These are phyloP conservation scores for Heteromeles arbutifolia DNA, from an alignment of 306 rosid species.

Conservation along the genomic window DNA sequence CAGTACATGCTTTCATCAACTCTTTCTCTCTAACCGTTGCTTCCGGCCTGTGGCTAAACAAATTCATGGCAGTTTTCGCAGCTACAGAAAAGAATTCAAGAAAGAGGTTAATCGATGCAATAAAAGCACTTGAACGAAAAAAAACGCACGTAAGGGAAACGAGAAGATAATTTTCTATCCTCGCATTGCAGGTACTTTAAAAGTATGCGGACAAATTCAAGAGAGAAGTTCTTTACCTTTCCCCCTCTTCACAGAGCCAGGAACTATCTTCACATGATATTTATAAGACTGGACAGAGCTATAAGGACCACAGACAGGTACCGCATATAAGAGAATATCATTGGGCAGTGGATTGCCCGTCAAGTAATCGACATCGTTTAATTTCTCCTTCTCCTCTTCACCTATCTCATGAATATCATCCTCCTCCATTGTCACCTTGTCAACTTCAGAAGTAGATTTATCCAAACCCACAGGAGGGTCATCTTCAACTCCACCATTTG, in stretches of 20 bases:
- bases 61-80: constrained; percentile 86
- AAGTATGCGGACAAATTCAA: not conserved
- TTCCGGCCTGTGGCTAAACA: constrained; percentile 91
- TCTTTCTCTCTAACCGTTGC: constrained; percentile 82
- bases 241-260: constrained; percentile 85
- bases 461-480: constrained; percentile 23
- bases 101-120: not conserved
- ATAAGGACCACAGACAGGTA: constrained; percentile 94
- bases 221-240: constrained; percentile 46
- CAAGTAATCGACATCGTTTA: constrained; percentile 89
- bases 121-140: not conserved
- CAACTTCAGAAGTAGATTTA: constrained; percentile 36
- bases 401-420: constrained; percentile 93
- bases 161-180: not conserved
- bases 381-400: constrained; percentile 87
- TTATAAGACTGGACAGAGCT: constrained; percentile 79
- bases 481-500: constrained; percentile 40
- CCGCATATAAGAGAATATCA: constrained; percentile 82
- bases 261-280: constrained; percentile 87
- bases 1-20: constrained; percentile 94
- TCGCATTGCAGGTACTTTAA: not conserved
- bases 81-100: constrained; percentile 27
- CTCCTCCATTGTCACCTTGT: constrained; percentile 82
- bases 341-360: constrained; percentile 86
- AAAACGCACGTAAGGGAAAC: not conserved